A percentile compares a stretch with the other conserved stretches of the same genome.
These are phyloP conservation scores for Ustilago xerochloae DNA, from an alignment of 1,284 basidiomycete species.

Conservation along the genomic window DNA sequence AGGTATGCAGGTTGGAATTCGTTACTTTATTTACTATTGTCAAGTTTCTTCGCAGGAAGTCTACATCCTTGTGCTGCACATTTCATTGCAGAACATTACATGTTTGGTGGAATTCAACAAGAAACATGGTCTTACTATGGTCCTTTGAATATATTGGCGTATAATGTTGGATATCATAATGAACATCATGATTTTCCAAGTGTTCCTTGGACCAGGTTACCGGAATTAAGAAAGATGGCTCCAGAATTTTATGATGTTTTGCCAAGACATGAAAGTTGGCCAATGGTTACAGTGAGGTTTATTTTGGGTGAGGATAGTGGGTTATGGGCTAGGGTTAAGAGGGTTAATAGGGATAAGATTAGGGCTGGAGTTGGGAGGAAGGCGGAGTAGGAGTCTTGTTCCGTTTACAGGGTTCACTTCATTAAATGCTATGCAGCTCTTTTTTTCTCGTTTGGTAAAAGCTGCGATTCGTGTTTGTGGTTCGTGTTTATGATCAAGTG, in stretches of 20 bases:
- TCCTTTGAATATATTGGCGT: conserved; percentile 87
- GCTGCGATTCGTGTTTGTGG: no score
- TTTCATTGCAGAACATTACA: conserved; percentile 85
- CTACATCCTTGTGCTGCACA: conserved; percentile 95
- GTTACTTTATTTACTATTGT: conserved; percentile 81
- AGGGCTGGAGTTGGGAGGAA: background rate
- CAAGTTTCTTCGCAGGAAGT: conserved; percentile 93
- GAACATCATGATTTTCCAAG: conserved; percentile 99
- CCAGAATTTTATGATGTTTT: conserved; percentile 92
- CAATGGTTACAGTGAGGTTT: conserved; percentile 92
- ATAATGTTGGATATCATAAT: conserved; percentile 98
- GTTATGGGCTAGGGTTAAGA: conserved; percentile 61
- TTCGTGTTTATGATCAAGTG: no score
- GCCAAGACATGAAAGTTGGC: conserved; percentile 89
- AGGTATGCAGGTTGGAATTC: conserved; percentile 47
- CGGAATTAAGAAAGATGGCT: conserved; percentile 81
- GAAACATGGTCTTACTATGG: conserved; percentile 99
- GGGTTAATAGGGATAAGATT: conserved; percentile 25
- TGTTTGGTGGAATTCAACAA: conserved; percentile 72
- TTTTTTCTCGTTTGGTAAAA: no score
- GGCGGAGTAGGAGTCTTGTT: background rate
- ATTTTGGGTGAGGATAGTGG: conserved; percentile 75
- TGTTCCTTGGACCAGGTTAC: conserved; percentile 93
- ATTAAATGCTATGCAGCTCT: background rate
- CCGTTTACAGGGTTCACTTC: background rate